Base-by-base conservation (phyloP, 2,329 filamentous ascomycete genomes). In the Alternaria atra region DNA sequence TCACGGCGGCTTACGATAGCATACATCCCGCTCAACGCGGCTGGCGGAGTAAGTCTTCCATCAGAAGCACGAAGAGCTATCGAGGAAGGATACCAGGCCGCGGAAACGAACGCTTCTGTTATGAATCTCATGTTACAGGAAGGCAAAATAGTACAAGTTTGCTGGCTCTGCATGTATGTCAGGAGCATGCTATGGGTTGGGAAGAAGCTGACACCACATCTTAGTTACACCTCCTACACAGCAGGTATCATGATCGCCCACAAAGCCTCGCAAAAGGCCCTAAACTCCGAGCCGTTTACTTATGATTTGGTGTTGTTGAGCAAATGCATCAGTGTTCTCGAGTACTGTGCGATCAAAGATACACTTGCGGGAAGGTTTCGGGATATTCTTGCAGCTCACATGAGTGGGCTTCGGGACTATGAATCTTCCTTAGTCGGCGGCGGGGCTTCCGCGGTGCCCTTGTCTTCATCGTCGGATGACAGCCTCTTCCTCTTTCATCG, bases 101-200 rank as follows among this genome's bases (percentile, higher is more conserved):
- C 68, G 6, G 55, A 63, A 32, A 58, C 50, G 9, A 61, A 62
- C n/a, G 64, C 67, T 4, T 52, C 65, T 12, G 58, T 70, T 2
- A 60, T 71, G 29, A 52, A 34, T 15, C 40, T 69, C 1, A 63
- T 70, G 55, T 34, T 53, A 29, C 25, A 54, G 10, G 65, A 67
- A 37, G 60, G 52, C 2, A 59, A 58, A 29, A 56, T 71, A 17
- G 61, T 68, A 7, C 61, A 67, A 43, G 51, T 66, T 5, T 71
- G 68, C 47, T 71, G 68, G 68, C 52, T 71, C 35, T 71, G 65
- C 64, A 68, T 71, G 58, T 68, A 10, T 54, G 63, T 42, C 51
- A 30, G 25, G 20, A 39, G 25, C 8, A 4, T 37, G 13, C 13
- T 15, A 32, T 32, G 32, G 27, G 37, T 4, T 17, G 4, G 17